A percentile compares a stretch with the other conserved stretches of the same genome.
Evolutionary conservation across 805 yeast genomes (phyloP).

Genomic region (Yamadazyma tumulicola): DNA sequence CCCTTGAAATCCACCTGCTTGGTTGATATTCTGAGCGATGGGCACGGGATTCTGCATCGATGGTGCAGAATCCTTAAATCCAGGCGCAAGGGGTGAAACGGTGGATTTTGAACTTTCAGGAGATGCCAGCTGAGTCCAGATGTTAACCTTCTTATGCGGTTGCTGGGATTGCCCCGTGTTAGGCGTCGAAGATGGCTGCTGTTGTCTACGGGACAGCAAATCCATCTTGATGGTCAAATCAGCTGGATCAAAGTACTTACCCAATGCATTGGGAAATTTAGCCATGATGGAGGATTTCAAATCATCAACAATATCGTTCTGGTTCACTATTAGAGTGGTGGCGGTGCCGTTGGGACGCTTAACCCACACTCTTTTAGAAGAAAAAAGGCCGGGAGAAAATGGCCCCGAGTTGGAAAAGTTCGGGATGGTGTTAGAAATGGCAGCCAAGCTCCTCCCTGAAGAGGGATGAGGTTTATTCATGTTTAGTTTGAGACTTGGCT

Average conservation of each 20-base stretch:
- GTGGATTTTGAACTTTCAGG: conserved; percentile 14
- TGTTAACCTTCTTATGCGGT: conserved; percentile 13
- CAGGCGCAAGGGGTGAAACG: conserved; percentile 11
- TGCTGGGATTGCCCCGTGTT: conserved; percentile 3
- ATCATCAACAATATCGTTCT: conserved; percentile 75
- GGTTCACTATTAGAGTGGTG: conserved; percentile 62
- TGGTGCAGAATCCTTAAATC: conserved; percentile 8
- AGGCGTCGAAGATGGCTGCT: conserved; percentile 8
- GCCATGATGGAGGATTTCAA: conserved; percentile 60
- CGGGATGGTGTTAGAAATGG: conserved; percentile 10
- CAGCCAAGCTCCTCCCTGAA: conserved; percentile 7
- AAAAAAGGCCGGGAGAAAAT: conserved; percentile 12
- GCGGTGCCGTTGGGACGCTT: conserved; percentile 51
- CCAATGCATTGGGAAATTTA: conserved; percentile 68
- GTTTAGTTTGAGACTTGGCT: conserved; percentile 14
- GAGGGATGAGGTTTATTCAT: conserved; percentile 11
- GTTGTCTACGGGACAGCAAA: conserved; percentile 11
- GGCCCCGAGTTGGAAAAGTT: conserved; percentile 13
- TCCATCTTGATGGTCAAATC: conserved; percentile 47
- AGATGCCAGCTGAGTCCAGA: conserved; percentile 12
- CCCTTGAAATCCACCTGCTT: conserved; percentile 2
- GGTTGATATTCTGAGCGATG: neutral
- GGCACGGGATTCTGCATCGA: neutral
- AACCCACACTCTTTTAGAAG: conserved; percentile 53
- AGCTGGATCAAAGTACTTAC: conserved; percentile 63